Evolutionary conservation across 331 rosid species (phyloP), one percentile per base, ranked within the genome.

Genomic region (Cydonia oblonga): DNA sequence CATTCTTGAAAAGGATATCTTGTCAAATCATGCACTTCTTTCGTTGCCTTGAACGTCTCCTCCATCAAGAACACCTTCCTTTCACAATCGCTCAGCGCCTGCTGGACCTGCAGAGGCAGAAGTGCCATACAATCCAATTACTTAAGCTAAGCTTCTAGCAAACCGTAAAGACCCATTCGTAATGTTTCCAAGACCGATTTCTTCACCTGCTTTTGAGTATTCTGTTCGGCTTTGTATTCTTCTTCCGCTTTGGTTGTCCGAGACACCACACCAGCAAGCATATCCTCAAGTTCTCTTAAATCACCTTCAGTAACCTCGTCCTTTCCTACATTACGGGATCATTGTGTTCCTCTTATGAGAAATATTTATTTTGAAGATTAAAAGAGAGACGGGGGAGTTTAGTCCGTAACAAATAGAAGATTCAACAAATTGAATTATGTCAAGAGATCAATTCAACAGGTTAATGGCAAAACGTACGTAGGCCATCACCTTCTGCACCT

Each of bases 1-100:
- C 30, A 66, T 61, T 57, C 22, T 74, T 79, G 56, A 73, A 64
- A 85, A 89, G 97, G 97, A 92, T 89, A 92, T 92, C 69, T 71
- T 68, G 86, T 76, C 72, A 86, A 71, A 64, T 79, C 87, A 65
- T 85, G 81, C 83, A 87, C 60, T 69, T 75, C 84, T 81, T 61
- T 77, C 40, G 80, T 75, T 84, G 65, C 75, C 77, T 71, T 71
- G 40, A 81, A 59, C 69, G 84, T 81, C 84, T 53, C 79, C 46
- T 74, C 83, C 87, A 85, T 80, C 59, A 81, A 75, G 68, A 88
- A 78, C 70, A 84, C 80, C 86, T 80, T 87, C 81, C 84, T 81
- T 79, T 87, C 90, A n/a, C 53, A 63, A 74, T 78, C 82, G 75
- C 67, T 64, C 78, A 87, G 66, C 76, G 75, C 86, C 79, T 76